Evolutionary conservation across 495 filamentous ascomycete species (phyloP), one percentile per base, ranked within the genome.

Genomic region (Cercophora newfieldiana): DNA sequence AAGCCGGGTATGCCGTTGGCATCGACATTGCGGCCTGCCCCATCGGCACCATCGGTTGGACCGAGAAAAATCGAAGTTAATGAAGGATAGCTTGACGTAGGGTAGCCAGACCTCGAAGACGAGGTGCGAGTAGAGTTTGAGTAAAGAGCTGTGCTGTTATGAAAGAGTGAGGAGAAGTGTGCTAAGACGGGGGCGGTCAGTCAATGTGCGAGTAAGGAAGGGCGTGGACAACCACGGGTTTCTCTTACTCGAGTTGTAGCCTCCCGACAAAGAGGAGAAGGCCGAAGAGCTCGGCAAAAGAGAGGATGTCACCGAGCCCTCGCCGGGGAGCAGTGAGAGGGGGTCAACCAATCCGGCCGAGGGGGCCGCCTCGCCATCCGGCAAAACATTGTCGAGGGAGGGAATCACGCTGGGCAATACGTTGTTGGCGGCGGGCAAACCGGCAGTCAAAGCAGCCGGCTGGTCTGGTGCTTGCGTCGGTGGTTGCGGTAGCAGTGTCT

Each of bases 301-400:
- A 83, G 79, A 64, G 81, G 81, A 81, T 70, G 83, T 81, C 75
- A 81, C 70, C 14, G 71, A 63, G 63, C 66, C 72, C 49, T 56
- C 29, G 62, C 58, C 57, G 16, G 66, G 62, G 59, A 63, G 51
- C 66, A 63, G 28, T 37, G 74, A 70, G 66, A 65, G 25, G 21
- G 66, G 47, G 12, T 49, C 22, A 25, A 37, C 24, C 12, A 64
- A 30, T 48, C 65, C 71, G 22, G 71, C 51, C 68, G 61, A 31
- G 47, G 63, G 63, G 60, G 70, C 57, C 47, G 71, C 49, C 25
- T 70, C 71, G 30, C 70, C 29, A 65, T 71, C 71, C 59, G 75
- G 72, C 66, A 67, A 44, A 14, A 61, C 29, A 61, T 60, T 69
- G 68, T 75, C 72, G 72, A 51, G 67, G 53, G 67, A 25, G 58